A percentile compares a stretch with the other conserved stretches of the same genome.
These are phyloP conservation scores for Chalciporus chontae DNA, from an alignment of 768 basidiomycete species.

Conservation along the genomic window DNA sequence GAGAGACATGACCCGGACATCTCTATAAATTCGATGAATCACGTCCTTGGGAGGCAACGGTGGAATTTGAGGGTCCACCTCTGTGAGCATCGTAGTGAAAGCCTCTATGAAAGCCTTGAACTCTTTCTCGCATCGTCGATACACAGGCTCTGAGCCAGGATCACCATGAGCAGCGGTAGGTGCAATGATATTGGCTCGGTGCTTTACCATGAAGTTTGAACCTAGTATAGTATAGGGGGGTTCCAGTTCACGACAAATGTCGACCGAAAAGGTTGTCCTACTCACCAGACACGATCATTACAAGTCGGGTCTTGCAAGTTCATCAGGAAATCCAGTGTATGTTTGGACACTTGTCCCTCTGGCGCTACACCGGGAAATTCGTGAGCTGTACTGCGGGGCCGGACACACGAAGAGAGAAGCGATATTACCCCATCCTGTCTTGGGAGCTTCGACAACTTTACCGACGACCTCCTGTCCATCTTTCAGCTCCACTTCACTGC, in stretches of 20 bases:
- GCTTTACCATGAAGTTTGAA: slow-evolving; percentile 72
- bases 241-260: not conserved
- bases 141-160: slow-evolving; percentile 19
- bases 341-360: slow-evolving; percentile 80
- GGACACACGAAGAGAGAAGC: not conserved
- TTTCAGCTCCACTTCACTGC: slow-evolving; percentile 44
- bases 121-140: slow-evolving; percentile 71
- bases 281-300: slow-evolving; percentile 83
- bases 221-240: slow-evolving; percentile 47
- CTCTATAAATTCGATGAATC: slow-evolving; percentile 89
- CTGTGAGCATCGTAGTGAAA: slow-evolving; percentile 63
- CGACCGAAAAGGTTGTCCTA: not conserved
- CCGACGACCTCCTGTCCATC: slow-evolving; percentile 75
- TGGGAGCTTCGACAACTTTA: slow-evolving; percentile 75
- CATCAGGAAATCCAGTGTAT: slow-evolving; percentile 75
- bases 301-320: slow-evolving; percentile 69
- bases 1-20: slow-evolving; percentile 42
- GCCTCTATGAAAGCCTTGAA: slow-evolving; percentile 81
- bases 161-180: not conserved
- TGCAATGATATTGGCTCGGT: not conserved
- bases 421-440: slow-evolving; percentile 67
- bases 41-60: slow-evolving; percentile 88
- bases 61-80: slow-evolving; percentile 81
- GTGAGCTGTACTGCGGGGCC: not conserved
- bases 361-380: slow-evolving; percentile 49